Base-by-base conservation (phyloP, 257 asterid species). In the Primulina tabacum region DNA sequence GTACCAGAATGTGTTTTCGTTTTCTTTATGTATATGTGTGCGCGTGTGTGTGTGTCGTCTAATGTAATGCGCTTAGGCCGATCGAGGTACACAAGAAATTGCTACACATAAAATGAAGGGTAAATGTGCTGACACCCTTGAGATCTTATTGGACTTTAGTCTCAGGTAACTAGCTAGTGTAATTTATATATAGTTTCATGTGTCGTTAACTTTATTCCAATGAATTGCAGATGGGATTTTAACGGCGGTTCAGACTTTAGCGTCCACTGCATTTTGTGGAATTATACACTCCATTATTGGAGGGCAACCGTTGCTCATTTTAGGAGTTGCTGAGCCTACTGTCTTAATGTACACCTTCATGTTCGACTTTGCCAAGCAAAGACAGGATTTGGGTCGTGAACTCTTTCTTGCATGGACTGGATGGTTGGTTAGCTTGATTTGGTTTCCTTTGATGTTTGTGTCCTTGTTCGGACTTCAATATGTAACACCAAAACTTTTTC, bases 261-360 rank as follows among this genome's bases (percentile, higher is more conserved):
- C 92, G 34, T 92, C 98, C 6, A 92, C 98, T 65, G 98, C 97
- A 6, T 55, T 88, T 20, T 90, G 98, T 72, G 98, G 98, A 34
- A 82, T 92, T 50, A 87, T 84, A 64, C 98, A 92, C 86, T 90
- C 98, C 14, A 79, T 90, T 34, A 82, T 92, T n/a, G 98, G 98
- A 40, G 98, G 98, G 29, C 98, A 92, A 71, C 98, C 98, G 29
- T 76, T 92, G 67, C 83, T 92, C 20, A 92, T 92, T 24, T 65
- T 92, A 24, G 98, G 98, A 17, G 98, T 92, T 69, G 97, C 98
- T 33, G 98, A 92, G 78, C 98, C 98, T 4, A 92, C 98, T 59
- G 98, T 92, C 16, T 84, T 92, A 35, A 92, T 92, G 98, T 92
- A 92, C 83, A 92, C 98, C 64, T 92, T 92, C 89, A 90, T 92